phyloP scores from a whole-genome alignment of 106 monocot species.

The Phalaenopsis aphrodite region DNA sequence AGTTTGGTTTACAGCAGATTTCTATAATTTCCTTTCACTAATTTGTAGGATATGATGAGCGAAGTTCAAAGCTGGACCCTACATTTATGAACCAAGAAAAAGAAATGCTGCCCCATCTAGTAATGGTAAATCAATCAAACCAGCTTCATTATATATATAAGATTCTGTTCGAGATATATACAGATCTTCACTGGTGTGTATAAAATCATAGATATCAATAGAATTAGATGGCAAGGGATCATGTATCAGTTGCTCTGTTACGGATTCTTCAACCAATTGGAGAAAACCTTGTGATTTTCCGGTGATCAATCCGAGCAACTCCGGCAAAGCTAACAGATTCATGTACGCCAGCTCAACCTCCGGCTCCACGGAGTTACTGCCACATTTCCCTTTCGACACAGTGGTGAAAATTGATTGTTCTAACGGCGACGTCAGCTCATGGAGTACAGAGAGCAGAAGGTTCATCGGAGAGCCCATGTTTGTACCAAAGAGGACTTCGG shows the following conservation, averaged over 20 bases:
- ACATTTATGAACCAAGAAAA: constrained; percentile 51
- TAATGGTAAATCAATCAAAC: constrained; percentile 25
- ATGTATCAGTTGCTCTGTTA: constrained; percentile 15
- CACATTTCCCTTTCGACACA: constrained; percentile 71
- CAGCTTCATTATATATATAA: not conserved
- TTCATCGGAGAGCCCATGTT: constrained; percentile 85
- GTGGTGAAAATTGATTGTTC: constrained; percentile 41
- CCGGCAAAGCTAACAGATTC: constrained; percentile 36
- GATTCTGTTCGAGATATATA: not conserved
- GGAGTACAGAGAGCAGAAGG: constrained; percentile 45
- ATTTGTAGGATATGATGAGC: constrained; percentile 65
- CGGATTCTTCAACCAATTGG: constrained; percentile 25
- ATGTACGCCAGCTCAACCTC: constrained; percentile 44
- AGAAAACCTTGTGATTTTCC: constrained; percentile 64
- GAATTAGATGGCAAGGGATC: constrained; percentile 28
- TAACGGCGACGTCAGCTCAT: constrained; percentile 30
- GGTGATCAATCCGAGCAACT: constrained; percentile 51
- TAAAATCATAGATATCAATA: constrained; percentile 32
- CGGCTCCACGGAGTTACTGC: constrained; percentile 38
- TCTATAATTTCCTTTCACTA: not conserved
- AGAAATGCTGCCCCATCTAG: constrained; percentile 46
- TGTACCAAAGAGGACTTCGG: constrained; percentile 20
- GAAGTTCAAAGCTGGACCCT: constrained; percentile 46
- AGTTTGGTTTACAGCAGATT: not conserved
- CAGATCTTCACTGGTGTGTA: too few species aligned